Evolutionary conservation across 805 yeast genomes (phyloP), one percentile per base, ranked within the genome.

Genomic region (Saccharomycopsis babjevae): DNA sequence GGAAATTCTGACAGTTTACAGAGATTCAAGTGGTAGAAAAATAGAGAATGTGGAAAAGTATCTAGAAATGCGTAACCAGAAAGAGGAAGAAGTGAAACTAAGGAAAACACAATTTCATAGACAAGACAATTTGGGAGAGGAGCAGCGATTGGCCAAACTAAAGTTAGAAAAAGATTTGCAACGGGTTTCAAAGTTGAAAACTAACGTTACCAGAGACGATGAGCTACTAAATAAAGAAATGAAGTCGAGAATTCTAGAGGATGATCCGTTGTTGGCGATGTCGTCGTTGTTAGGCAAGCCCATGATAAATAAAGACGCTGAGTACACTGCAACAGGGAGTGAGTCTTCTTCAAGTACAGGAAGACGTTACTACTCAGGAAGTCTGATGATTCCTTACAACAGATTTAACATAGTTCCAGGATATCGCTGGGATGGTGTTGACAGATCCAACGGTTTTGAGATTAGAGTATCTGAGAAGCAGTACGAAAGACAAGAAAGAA

Each of bases 401-500:
- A 74, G 98, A 61, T 92, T 89, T 71, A 79, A 79, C 1, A 84
- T 92, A 15, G 72, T 74, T 4, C 96, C 97, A 0, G 97, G 97
- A 0, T 76, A 77, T 65, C 76, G 89, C 61, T 92, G 98, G 98
- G 96, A 89, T 71, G 97, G 97, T 0, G 84, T 92, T 1, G 92
- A 89, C 72, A 74, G 98, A 62, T 84, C 96, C 0, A 92, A 86
- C 69, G 97, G 97, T 3, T 92, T 88, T 72, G 98, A 92, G 69
- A 75, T 73, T 57, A 75, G 79, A 59, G 79, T 88, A 77, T 77
- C 88, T 65, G 76, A 71, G 10, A 54, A 42, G 38, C 65, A 60
- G 20, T 60, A 60, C 38, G 58, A 56, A 38, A 34, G 25, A 13
- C 39, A 38, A 50, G 57, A 59, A 50, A 50, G 50, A 46, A 15